Evolutionary conservation across 306 rosid genomes (phyloP), one percentile per base, ranked within the genome.

Genomic region (Sicyos edulis): DNA sequence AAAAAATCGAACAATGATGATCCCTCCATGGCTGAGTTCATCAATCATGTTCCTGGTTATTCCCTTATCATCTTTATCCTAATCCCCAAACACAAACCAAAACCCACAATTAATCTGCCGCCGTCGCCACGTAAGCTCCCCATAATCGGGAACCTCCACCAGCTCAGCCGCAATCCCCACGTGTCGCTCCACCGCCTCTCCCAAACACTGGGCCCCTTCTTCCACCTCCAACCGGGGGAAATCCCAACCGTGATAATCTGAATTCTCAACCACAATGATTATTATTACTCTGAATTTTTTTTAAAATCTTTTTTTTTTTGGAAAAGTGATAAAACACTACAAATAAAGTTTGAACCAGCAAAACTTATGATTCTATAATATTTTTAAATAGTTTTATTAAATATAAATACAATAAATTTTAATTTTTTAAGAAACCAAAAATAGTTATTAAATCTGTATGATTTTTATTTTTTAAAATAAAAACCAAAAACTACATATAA

Each of bases 81-180:
- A 26, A 60, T 60, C 19, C 66, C 20, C 44, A 29, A 60, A 6
- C 20, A 13, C 8, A 60, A 26, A 29, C 14, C 44, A 14, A 26
- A 29, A 60, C 2, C 21, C 56, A 26, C 3, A 26, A 6, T 20
- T 32, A 57, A 60, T 14, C 66, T 71, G 22, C 83, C 83, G 15
- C 86, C 86, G 7, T 79, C 83, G 4, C 86, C 86, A 0, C 64
- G 54, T 5, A 64, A 58, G 37, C 75, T 82, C 10, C 83, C 86
- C 8, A 13, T 82, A 5, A 60, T 82, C 21, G 86, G 86, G 22
- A 80, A 82, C 81, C 86, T 82, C 29, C 86, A 76, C 77, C 79
- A 76, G 14, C 62, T 79, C 40, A 71, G 74, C 4, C 71, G 34
- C 75, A 32, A 34, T 49, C 81, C 86, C 37, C 83, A 82, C 51